phyloP scores from a whole-genome alignment of 1,284 basidiomycete species.

The Porodaedalea pini region DNA sequence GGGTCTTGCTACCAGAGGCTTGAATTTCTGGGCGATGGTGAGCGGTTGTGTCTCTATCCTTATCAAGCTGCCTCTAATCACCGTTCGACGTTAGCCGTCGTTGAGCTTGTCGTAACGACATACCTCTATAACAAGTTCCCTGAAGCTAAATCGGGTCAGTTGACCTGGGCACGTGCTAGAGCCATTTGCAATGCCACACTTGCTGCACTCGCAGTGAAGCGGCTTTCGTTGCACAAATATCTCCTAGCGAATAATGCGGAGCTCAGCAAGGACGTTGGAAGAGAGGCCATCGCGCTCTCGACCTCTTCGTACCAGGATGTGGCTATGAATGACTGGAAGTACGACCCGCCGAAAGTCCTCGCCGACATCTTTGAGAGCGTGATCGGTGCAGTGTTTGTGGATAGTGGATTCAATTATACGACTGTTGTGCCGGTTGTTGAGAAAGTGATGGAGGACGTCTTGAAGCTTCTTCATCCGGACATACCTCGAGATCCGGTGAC shows the following conservation, averaged over 20 bases:
- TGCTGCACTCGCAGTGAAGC: conserved; percentile 62
- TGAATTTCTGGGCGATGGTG: conserved; percentile 84
- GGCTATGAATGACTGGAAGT: conserved; percentile 68
- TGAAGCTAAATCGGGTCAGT: conserved; percentile 65
- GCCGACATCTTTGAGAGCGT: conserved; percentile 80
- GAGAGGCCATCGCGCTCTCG: conserved; percentile 57
- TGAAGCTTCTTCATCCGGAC: conserved; percentile 52
- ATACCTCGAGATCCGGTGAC: conserved; percentile 65
- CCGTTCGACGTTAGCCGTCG: conserved; percentile 47
- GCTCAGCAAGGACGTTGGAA: conserved; percentile 58
- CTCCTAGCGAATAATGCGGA: conserved; percentile 69
- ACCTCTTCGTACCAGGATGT: conserved; percentile 55
- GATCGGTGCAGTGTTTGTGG: conserved; percentile 80
- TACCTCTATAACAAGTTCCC: conserved; percentile 71
- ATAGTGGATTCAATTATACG: conserved; percentile 71
- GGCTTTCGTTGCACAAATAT: conserved; percentile 64
- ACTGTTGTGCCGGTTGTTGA: conserved; percentile 57
- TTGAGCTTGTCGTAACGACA: conserved; percentile 71
- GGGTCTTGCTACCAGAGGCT: conserved; percentile 75
- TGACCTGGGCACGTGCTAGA: conserved; percentile 65
- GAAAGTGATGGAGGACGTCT: conserved; percentile 57
- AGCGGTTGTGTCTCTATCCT: conserved; percentile 25
- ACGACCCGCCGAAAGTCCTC: conserved; percentile 78
- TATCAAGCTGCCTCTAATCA: not conserved
- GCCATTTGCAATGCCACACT: conserved; percentile 74